phyloP scores from a whole-genome alignment of 495 filamentous ascomycete genomes.

The Penicillium soppii region DNA sequence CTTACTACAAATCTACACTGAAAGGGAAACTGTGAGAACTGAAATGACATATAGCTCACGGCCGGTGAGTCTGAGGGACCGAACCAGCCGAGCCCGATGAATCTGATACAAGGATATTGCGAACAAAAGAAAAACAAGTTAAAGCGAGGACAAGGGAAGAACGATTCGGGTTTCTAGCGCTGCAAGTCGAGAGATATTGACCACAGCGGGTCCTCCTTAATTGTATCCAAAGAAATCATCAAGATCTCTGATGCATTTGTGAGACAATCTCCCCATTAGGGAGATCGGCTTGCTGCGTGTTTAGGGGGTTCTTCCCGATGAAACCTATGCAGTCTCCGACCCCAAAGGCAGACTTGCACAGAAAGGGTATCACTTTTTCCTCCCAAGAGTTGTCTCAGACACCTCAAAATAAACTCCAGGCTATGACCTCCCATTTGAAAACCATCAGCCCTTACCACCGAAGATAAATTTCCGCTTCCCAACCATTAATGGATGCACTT shows the following conservation, averaged over 20 bases:
- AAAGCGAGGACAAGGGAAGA: slow-evolving; percentile 28
- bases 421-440: slow-evolving; percentile 40
- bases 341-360: slow-evolving; percentile 46
- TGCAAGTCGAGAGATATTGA: slow-evolving; percentile 36
- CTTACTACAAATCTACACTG: slow-evolving; percentile 10
- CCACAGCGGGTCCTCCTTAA: slow-evolving; percentile 17
- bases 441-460: slow-evolving; percentile 29
- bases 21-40: slow-evolving; percentile 28
- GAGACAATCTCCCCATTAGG: slow-evolving; percentile 9
- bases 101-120: slow-evolving; percentile 21
- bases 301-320: slow-evolving; percentile 31
- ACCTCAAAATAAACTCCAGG: slow-evolving; percentile 44
- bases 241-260: slow-evolving; percentile 35
- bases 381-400: slow-evolving; percentile 50
- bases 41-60: slow-evolving; percentile 34
- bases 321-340: slow-evolving; percentile 41
- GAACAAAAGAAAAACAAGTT: slow-evolving; percentile 25
- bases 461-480: slow-evolving; percentile 30
- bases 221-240: slow-evolving; percentile 32
- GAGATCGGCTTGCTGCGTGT: slow-evolving; percentile 28
- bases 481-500: slow-evolving; percentile 29
- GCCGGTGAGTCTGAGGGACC: slow-evolving; percentile 16
- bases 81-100: slow-evolving; percentile 20
- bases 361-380: slow-evolving; percentile 55
- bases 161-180: slow-evolving; percentile 36